Conservation (phyloP, 768 basidiomycete species). For the Amanita rimosa region DNA sequence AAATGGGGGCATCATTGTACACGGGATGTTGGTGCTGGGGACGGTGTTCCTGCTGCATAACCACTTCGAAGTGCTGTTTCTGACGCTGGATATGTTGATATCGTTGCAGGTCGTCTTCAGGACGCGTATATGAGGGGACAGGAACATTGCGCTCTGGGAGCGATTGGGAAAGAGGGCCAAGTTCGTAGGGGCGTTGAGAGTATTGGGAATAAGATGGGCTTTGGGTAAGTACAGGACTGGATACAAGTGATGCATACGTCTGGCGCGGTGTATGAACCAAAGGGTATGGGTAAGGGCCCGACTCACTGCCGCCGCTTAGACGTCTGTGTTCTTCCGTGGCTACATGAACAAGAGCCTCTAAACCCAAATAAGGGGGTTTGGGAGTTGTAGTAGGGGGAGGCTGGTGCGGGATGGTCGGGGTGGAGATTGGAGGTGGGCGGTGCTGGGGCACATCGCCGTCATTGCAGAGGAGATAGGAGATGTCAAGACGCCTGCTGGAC, state of each 20-base stretch:
- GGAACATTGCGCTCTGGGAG: slow-evolving; percentile 12
- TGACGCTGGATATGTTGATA: slow-evolving; percentile 12
- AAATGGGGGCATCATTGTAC: neutral
- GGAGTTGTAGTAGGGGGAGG: slow-evolving; percentile 10
- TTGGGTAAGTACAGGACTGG: slow-evolving; percentile 1
- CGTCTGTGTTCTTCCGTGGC: slow-evolving; percentile 56
- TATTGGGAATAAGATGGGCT: slow-evolving; percentile 4
- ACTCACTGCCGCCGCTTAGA: slow-evolving; percentile 22
- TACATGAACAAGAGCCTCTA: slow-evolving; percentile 63
- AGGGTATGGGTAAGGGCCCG: neutral
- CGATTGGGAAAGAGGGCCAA: neutral
- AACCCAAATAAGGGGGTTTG: slow-evolving; percentile 22
- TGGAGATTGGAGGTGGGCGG: slow-evolving; percentile 3
- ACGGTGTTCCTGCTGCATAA: slow-evolving; percentile 3
- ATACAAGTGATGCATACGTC: neutral
- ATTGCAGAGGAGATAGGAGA: slow-evolving; percentile 62
- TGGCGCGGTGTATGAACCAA: neutral
- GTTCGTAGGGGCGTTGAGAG: neutral
- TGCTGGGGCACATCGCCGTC: slow-evolving; percentile 21
- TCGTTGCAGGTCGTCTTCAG: slow-evolving; percentile 14
- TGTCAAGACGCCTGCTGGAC: slow-evolving; percentile 44
- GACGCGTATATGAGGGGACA: slow-evolving; percentile 8
- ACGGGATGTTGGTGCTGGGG: neutral
- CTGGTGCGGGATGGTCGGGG: slow-evolving; percentile 12
- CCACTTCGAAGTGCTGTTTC: slow-evolving; percentile 6